Percentiles rank a stretch among this genome's conserved stretches.
These are phyloP conservation scores for Emmonsia crescens DNA, from an alignment of 2,329 filamentous ascomycete genomes.

Conservation along the genomic window DNA sequence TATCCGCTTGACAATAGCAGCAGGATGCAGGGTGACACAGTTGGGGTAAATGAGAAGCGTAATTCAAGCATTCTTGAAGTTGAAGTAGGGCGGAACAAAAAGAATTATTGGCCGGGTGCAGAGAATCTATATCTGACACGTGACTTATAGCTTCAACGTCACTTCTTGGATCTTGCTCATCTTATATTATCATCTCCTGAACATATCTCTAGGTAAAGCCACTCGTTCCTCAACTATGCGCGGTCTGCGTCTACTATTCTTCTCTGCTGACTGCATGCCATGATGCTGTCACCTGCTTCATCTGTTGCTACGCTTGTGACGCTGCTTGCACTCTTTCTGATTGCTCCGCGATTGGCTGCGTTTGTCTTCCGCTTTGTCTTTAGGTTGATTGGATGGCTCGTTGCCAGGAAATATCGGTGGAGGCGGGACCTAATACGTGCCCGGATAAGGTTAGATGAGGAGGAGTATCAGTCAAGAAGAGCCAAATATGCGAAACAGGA, in stretches of 20 bases:
- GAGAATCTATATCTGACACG: neutral
- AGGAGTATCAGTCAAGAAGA: constrained; percentile 22
- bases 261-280: neutral
- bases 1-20: neutral
- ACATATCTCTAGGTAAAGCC: neutral
- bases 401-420: constrained; percentile 53
- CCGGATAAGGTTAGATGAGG: constrained; percentile 36
- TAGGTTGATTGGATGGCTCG: constrained; percentile 46
- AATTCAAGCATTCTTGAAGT: neutral
- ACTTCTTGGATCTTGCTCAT: neutral
- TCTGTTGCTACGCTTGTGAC: constrained; percentile 23
- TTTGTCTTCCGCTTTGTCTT: constrained; percentile 27
- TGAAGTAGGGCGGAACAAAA: neutral
- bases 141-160: neutral
- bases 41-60: neutral
- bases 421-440: constrained; percentile 46
- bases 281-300: constrained; percentile 19
- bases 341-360: constrained; percentile 26
- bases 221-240: neutral
- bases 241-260: neutral
- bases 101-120: neutral
- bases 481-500: constrained; percentile 27
- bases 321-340: constrained; percentile 23
- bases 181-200: neutral
- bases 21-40: neutral